Evolutionary conservation across 129 eudicot species (phyloP).

Genomic region (Chrysanthemum lavandulifolium): DNA sequence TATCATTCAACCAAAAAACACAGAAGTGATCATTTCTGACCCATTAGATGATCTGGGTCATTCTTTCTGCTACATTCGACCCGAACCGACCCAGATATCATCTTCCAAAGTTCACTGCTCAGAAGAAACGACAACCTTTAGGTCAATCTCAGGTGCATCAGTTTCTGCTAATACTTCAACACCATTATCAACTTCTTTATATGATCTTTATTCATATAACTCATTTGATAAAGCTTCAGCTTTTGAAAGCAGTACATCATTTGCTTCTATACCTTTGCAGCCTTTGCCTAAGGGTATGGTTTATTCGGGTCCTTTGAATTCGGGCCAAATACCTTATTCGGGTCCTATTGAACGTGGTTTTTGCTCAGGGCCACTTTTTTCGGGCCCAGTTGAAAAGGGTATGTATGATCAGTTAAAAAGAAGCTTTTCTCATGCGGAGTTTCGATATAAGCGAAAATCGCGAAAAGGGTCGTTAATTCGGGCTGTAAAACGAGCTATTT

Average conservation of each 20-base stretch:
- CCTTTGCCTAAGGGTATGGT: slow-evolving; percentile 58
- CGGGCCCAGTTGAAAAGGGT: slow-evolving; percentile 77
- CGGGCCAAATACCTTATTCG: slow-evolving; percentile 44
- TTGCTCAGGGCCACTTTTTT: slow-evolving; percentile 74
- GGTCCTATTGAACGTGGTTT: slow-evolving; percentile 82
- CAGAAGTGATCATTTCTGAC: slow-evolving; percentile 51
- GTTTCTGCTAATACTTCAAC: slow-evolving; percentile 96
- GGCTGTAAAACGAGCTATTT: slow-evolving; percentile 58
- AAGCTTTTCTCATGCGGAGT: slow-evolving; percentile 74
- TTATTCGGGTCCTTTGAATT: slow-evolving; percentile 57
- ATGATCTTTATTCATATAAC: slow-evolving; percentile 54
- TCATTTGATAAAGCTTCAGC: slow-evolving; percentile 64
- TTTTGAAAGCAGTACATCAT: slow-evolving; percentile 85
- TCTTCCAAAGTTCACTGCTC: slow-evolving; percentile 80
- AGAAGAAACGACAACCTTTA: slow-evolving; percentile 73
- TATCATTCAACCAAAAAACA: slow-evolving; percentile 45
- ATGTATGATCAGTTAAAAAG: slow-evolving; percentile 55
- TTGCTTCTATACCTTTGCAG: slow-evolving; percentile 78
- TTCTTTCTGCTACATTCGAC: slow-evolving; percentile 87
- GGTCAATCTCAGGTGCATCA: slow-evolving; percentile 94
- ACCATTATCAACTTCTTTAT: slow-evolving; percentile 68
- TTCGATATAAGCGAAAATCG: slow-evolving; percentile 42
- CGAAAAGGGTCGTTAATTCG: slow-evolving; percentile 58
- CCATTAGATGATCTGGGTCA: slow-evolving; percentile 90
- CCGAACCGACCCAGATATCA: slow-evolving; percentile 52